Conservation (phyloP, 257 asterid genomes). For the Penstemon barbatus region DNA sequence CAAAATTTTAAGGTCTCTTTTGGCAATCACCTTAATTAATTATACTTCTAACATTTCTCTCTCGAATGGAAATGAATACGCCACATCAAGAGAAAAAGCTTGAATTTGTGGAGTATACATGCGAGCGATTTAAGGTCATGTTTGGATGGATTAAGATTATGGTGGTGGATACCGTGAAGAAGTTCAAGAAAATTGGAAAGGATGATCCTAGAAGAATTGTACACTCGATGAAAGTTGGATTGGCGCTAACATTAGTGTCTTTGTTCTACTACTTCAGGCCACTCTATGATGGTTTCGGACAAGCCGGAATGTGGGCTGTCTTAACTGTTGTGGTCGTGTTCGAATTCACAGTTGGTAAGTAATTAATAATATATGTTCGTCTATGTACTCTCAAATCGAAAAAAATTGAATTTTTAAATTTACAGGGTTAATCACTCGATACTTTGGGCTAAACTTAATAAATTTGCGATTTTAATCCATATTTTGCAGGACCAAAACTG, state of each 20-base stretch:
- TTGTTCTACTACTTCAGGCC: constrained; percentile 62
- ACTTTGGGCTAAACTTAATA: no score
- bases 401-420: no score
- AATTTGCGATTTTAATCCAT: no score
- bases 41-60: not conserved
- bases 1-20: not conserved
- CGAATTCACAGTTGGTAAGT: constrained; percentile 71
- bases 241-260: constrained; percentile 63
- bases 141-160: constrained; percentile 24
- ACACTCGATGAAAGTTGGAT: constrained; percentile 63
- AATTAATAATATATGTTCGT: no score
- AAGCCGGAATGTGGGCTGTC: constrained; percentile 79
- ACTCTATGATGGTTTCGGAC: constrained; percentile 61
- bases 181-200: constrained; percentile 42
- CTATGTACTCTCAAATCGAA: no score
- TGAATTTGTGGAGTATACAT: not conserved
- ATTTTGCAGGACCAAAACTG: no score
- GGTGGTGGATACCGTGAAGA: constrained; percentile 12
- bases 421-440: no score
- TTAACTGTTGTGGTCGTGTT: constrained; percentile 69
- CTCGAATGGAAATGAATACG: constrained; percentile 35
- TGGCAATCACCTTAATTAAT: not conserved
- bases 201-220: constrained; percentile 67
- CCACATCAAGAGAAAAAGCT: constrained; percentile 26
- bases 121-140: constrained; percentile 29